Percentiles rank a stretch among this genome's conserved stretches.
phyloP scores from a whole-genome alignment of 163 green algal genomes.

The Chlamydomonas reinhardtii region DNA sequence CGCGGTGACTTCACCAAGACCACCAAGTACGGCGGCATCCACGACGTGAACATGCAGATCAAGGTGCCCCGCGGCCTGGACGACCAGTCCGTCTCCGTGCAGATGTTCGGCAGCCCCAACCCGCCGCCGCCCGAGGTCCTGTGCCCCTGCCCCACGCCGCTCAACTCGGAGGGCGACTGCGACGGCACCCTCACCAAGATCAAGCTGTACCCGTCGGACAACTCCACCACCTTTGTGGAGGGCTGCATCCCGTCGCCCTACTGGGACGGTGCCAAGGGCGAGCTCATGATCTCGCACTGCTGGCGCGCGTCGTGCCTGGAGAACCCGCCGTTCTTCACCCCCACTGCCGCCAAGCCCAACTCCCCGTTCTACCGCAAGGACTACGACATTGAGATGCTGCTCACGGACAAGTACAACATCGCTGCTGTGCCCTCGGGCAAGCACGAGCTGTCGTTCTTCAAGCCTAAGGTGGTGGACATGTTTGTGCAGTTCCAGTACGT shows the following conservation, averaged over 20 bases:
- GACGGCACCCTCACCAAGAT: constrained; percentile 4
- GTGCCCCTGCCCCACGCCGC: constrained; percentile 36
- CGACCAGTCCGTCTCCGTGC: constrained; percentile 46
- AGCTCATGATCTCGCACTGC: constrained; percentile 52
- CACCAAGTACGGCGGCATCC: neutral
- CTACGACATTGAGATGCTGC: constrained; percentile 41
- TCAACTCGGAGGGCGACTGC: constrained; percentile 18
- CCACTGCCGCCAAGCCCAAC: too few relatives aligned
- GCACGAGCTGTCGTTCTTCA: constrained; percentile 46
- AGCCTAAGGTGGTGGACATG: constrained; percentile 47
- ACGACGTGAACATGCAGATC: constrained; percentile 36
- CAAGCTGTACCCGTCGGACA: neutral
- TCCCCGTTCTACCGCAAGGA: neutral
- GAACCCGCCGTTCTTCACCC: too few relatives aligned
- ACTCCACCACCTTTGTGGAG: constrained; percentile 4
- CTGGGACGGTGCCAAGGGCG: constrained; percentile 44
- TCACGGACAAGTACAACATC: constrained; percentile 41
- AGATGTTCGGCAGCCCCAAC: constrained; percentile 52
- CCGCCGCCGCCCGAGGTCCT: constrained; percentile 31
- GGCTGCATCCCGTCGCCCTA: constrained; percentile 45
- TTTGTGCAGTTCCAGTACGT: constrained; percentile 40
- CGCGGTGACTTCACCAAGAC: neutral
- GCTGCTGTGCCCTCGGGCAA: neutral
- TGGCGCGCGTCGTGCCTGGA: constrained; percentile 45
- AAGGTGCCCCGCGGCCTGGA: constrained; percentile 40